Evolutionary conservation across 495 filamentous ascomycete genomes (phyloP).

Genomic region (Penicillium cinerascens): DNA sequence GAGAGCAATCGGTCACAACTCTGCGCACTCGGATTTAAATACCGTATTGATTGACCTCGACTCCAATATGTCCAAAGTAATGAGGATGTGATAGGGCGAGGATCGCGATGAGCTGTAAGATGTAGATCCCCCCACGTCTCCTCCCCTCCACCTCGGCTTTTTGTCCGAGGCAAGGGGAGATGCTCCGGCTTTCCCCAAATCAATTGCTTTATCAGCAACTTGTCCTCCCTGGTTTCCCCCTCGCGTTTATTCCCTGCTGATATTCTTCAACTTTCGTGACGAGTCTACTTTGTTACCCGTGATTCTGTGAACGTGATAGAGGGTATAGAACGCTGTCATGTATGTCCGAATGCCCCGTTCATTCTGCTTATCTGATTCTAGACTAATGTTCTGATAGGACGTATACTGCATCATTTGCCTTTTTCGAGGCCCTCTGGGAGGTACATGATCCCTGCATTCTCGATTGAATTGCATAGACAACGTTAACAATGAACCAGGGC

Average conservation of each 20-base stretch:
- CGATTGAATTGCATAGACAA: background rate
- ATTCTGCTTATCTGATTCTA: constrained; percentile 5
- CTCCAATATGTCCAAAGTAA: background rate
- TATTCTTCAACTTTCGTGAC: background rate
- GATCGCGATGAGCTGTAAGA: background rate
- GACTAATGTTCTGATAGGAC: constrained; percentile 23
- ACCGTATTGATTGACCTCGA: background rate
- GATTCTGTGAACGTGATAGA: background rate
- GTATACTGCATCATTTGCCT: constrained; percentile 78
- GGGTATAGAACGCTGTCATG: constrained; percentile 4
- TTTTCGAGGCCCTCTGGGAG: constrained; percentile 93
- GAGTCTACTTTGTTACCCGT: background rate
- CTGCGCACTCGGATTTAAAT: background rate
- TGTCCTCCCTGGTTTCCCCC: background rate
- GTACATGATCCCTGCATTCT: constrained; percentile 19
- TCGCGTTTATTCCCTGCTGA: background rate
- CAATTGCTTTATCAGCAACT: constrained; percentile 4
- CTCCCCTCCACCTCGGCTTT: constrained; percentile 8
- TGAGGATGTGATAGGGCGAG: background rate
- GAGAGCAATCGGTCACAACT: background rate
- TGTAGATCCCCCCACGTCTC: constrained; percentile 15
- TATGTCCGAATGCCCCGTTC: background rate
- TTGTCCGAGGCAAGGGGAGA: constrained; percentile 6
- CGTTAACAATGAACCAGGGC: constrained; percentile 46
- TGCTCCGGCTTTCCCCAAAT: background rate